Evolutionary conservation across 2,329 filamentous ascomycete genomes (phyloP).

Genomic region (Colletotrichum lindemuthianum): DNA sequence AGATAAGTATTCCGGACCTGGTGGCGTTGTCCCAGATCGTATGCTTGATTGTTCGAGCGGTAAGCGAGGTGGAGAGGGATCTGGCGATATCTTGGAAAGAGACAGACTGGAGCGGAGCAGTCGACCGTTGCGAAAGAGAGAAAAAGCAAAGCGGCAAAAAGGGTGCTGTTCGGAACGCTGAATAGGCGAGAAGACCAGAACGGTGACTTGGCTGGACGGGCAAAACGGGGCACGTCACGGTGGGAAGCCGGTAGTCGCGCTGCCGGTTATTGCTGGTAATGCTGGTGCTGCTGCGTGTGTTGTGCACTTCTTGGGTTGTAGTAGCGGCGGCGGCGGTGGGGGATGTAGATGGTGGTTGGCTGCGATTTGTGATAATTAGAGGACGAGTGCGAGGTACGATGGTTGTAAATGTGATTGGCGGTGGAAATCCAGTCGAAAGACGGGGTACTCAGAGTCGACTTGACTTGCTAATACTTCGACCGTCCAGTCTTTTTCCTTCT

Average conservation of each 20-base stretch:
- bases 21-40: constrained; percentile 23
- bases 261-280: too few species aligned
- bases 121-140: constrained; percentile 29
- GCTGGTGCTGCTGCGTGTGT: constrained; percentile 9
- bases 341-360: constrained; percentile 15
- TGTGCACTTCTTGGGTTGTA: constrained; percentile 10
- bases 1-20: constrained; percentile 22
- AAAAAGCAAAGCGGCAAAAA: constrained; percentile 25
- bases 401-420: constrained; percentile 1
- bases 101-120: constrained; percentile 24
- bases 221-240: constrained; percentile 27
- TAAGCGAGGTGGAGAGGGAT: constrained; percentile 13
- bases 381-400: neutral
- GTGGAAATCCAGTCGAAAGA: too few species aligned
- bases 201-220: neutral
- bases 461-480: neutral
- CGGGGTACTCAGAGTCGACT: neutral
- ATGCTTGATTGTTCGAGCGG: constrained; percentile 26
- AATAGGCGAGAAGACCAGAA: constrained; percentile 24
- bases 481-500: neutral
- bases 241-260: constrained; percentile 14
- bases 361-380: neutral
- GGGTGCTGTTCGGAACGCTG: constrained; percentile 24
- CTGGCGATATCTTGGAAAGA: constrained; percentile 17
- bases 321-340: constrained; percentile 4